Conservation (phyloP, 1,284 basidiomycete species). For the Paramarasmius palmivorus region DNA sequence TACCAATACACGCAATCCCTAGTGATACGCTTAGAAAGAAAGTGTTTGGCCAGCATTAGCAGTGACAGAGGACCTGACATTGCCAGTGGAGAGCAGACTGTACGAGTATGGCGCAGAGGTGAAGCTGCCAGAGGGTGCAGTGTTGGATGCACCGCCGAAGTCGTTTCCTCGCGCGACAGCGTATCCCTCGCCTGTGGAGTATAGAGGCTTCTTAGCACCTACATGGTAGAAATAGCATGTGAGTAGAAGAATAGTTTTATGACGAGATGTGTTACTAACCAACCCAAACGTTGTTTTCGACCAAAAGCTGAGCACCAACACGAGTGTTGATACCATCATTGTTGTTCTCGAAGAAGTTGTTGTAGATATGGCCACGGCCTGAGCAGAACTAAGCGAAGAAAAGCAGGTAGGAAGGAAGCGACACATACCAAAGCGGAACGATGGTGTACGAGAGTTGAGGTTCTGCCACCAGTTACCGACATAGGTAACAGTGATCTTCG, state of each 20-base stretch:
- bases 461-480: slow-evolving; percentile 39
- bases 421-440: slow-evolving; percentile 24
- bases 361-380: slow-evolving; percentile 45
- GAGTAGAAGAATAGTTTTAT: background rate
- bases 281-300: slow-evolving; percentile 47
- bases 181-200: slow-evolving; percentile 42
- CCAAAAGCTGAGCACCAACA: slow-evolving; percentile 45
- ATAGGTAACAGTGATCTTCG: slow-evolving; percentile 33
- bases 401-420: background rate
- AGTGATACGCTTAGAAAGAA: slow-evolving; percentile 28
- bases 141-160: slow-evolving; percentile 35
- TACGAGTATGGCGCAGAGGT: slow-evolving; percentile 29
- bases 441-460: slow-evolving; percentile 41
- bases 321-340: slow-evolving; percentile 52
- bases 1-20: background rate
- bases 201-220: slow-evolving; percentile 39
- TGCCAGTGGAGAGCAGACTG: slow-evolving; percentile 27
- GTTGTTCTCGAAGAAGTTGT: slow-evolving; percentile 39
- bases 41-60: slow-evolving; percentile 39
- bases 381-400: slow-evolving; percentile 20
- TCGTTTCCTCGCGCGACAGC: slow-evolving; percentile 38
- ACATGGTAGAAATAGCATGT: background rate
- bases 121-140: slow-evolving; percentile 20
- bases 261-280: slow-evolving; percentile 24
- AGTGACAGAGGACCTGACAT: slow-evolving; percentile 31